These are phyloP conservation scores for Wickerhamomyces ciferrii DNA, from an alignment of 805 yeast species.

Conservation along the genomic window DNA sequence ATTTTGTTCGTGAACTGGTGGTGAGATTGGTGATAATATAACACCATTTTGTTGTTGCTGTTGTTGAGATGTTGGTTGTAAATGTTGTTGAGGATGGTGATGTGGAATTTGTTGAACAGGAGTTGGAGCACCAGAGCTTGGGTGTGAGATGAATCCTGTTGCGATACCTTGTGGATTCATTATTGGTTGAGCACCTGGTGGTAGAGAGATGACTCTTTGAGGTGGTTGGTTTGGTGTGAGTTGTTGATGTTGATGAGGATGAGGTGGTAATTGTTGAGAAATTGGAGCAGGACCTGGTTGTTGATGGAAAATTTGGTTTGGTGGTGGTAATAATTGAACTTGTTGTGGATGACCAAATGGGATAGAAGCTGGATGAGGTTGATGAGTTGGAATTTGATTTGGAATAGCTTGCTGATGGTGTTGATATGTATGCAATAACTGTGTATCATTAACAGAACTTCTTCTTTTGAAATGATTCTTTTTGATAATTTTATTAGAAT, in stretches of 20 bases:
- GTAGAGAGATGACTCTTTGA: neutral
- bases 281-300: neutral
- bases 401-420: neutral
- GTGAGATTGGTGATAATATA: neutral
- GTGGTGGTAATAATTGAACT: neutral
- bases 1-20: neutral
- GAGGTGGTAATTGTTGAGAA: neutral
- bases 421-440: neutral
- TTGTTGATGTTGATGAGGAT: neutral
- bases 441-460: constrained; percentile 1
- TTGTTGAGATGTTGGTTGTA: neutral
- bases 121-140: neutral
- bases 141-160: neutral
- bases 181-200: neutral
- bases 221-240: neutral
- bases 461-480: constrained; percentile 4
- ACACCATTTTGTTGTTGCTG: neutral
- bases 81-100: neutral
- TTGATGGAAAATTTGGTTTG: neutral
- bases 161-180: neutral
- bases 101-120: neutral
- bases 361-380: neutral
- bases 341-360: neutral
- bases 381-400: neutral
- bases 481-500: constrained; percentile 5